phyloP scores from a whole-genome alignment of 208 protist genomes.

The Crithidia expoeki region DNA sequence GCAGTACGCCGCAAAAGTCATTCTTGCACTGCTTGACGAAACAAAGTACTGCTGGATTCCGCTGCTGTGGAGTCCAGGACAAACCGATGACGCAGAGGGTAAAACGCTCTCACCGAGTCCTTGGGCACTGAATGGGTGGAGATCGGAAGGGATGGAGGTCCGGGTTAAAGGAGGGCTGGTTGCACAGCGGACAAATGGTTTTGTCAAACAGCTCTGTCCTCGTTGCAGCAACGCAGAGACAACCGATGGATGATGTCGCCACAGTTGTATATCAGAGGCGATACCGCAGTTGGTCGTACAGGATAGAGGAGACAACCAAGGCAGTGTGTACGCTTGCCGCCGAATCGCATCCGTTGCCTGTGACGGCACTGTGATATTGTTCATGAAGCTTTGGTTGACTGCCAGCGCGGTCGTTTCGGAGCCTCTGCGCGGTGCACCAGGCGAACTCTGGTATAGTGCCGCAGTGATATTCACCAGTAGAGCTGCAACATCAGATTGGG shows the following conservation, averaged over 20 bases:
- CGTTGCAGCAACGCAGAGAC: conserved; percentile 9
- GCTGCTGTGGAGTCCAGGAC: neutral
- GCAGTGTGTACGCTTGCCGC: neutral
- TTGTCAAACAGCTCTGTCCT: conserved; percentile 1
- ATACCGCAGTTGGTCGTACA: neutral
- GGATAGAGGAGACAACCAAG: neutral
- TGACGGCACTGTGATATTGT: neutral
- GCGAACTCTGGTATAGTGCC: neutral
- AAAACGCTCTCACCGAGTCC: neutral
- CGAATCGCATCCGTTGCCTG: neutral
- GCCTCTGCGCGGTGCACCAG: too few species aligned
- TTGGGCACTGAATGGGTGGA: too few species aligned
- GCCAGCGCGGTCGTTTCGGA: neutral
- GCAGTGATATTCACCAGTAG: neutral
- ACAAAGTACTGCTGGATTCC: neutral
- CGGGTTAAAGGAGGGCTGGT: too few species aligned
- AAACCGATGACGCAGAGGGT: neutral
- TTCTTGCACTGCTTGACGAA: too few species aligned
- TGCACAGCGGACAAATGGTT: too few species aligned
- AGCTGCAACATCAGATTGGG: conserved; percentile 7
- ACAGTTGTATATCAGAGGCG: neutral
- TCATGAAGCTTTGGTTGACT: neutral
- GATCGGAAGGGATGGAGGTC: too few species aligned
- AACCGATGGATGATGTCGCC: neutral
- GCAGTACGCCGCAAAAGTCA: conserved; percentile 3